These are phyloP conservation scores for Aspergillus sp. DNA, from an alignment of 2,329 filamentous ascomycete species.

Conservation along the genomic window DNA sequence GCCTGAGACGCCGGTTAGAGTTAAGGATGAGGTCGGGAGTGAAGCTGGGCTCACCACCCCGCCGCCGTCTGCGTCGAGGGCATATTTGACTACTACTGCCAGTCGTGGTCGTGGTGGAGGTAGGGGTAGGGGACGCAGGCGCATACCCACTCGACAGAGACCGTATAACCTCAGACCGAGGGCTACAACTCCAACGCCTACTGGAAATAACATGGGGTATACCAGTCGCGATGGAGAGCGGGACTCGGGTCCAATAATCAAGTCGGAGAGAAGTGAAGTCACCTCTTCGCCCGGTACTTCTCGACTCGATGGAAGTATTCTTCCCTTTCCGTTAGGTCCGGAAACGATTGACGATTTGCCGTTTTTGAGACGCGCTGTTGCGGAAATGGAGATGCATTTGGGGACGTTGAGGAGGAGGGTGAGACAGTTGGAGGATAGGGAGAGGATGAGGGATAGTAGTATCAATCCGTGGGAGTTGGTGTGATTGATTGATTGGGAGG, in stretches of 20 bases:
- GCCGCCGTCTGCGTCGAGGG: too few species aligned
- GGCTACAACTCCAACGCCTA: neutral
- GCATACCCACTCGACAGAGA: too few species aligned
- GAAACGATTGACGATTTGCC: slow-evolving; percentile 12
- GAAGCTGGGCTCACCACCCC: too few species aligned
- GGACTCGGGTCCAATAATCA: neutral
- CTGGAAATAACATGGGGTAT: neutral
- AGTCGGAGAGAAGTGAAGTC: neutral
- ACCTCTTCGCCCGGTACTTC: neutral
- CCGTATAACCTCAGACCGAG: neutral
- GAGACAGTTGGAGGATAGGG: neutral
- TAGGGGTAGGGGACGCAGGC: too few species aligned
- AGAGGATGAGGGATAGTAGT: neutral
- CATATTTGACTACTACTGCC: too few species aligned
- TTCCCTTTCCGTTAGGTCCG: slow-evolving; percentile 14
- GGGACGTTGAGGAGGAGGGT: neutral
- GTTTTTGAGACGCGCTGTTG: slow-evolving; percentile 3
- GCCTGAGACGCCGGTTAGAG: too few species aligned
- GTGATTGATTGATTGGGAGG: neutral
- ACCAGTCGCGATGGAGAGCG: neutral
- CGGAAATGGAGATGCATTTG: slow-evolving; percentile 3
- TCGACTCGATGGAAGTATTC: slow-evolving; percentile 6
- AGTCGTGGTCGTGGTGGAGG: too few species aligned
- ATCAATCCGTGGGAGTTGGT: neutral
- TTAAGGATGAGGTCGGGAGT: too few species aligned